These are phyloP conservation scores for Hypoxylon subgilvum DNA, from an alignment of 495 filamentous ascomycete species.

Conservation along the genomic window DNA sequence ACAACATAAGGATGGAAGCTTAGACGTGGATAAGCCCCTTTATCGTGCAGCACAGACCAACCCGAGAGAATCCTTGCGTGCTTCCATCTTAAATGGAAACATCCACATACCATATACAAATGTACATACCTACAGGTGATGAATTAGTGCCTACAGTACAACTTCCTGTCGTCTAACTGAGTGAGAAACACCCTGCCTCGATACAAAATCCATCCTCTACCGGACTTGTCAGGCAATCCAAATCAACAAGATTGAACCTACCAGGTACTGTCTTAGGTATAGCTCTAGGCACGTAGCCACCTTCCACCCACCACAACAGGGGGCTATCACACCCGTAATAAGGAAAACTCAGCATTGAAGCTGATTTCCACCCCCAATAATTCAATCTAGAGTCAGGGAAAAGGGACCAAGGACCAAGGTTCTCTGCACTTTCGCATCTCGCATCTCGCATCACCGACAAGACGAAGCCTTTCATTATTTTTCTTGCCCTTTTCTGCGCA, in stretches of 20 bases:
- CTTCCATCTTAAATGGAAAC: background rate
- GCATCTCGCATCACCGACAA: slow-evolving; percentile 8
- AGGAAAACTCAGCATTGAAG: background rate
- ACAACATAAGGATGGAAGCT: too few species aligned
- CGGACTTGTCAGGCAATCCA: slow-evolving; percentile 29
- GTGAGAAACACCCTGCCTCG: slow-evolving; percentile 13
- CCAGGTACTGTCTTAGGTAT: slow-evolving; percentile 7
- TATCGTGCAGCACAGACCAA: slow-evolving; percentile 28
- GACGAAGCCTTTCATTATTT: slow-evolving; percentile 19
- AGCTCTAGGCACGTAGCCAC: slow-evolving; percentile 30
- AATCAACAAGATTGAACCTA: slow-evolving; percentile 8
- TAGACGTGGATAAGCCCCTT: slow-evolving; percentile 22
- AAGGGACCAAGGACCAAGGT: background rate
- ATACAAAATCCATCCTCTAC: slow-evolving; percentile 17
- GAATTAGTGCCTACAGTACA: too few species aligned
- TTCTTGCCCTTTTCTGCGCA: slow-evolving; percentile 17
- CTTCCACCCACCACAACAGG: slow-evolving; percentile 7
- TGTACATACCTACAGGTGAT: too few species aligned
- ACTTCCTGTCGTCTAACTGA: slow-evolving; percentile 13
- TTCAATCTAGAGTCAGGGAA: too few species aligned
- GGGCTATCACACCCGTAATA: slow-evolving; percentile 20
- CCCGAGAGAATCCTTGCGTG: background rate
- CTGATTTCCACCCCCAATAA: background rate
- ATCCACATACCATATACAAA: too few species aligned
- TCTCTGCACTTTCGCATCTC: slow-evolving; percentile 13